phyloP scores from a whole-genome alignment of 805 yeast species.

The Blastobotrys americana region DNA sequence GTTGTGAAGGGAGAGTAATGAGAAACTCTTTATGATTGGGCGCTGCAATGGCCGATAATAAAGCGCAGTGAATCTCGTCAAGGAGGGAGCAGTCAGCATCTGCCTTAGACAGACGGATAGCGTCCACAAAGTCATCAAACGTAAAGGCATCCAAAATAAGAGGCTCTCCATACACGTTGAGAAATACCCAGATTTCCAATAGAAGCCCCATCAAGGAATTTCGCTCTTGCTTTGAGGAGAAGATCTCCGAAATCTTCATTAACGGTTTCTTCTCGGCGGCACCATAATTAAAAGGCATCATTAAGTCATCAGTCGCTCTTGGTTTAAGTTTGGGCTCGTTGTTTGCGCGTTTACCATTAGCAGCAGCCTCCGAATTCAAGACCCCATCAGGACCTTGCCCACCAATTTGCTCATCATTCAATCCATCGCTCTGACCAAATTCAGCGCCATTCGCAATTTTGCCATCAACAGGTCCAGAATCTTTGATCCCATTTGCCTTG shows the following conservation, averaged over 20 bases:
- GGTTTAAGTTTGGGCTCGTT: conserved; percentile 1
- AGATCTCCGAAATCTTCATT: conserved; percentile 6
- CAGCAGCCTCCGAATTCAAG: background rate
- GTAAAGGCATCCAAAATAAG: conserved; percentile 64
- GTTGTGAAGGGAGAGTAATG: conserved; percentile 25
- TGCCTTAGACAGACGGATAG: conserved; percentile 43
- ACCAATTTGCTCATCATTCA: background rate
- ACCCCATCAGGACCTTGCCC: background rate
- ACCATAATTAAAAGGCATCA: background rate
- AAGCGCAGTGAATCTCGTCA: conserved; percentile 62
- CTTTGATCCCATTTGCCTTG: background rate
- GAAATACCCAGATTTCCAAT: conserved; percentile 66
- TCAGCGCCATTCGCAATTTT: background rate
- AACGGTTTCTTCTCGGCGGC: conserved; percentile 6
- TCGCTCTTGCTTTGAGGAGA: conserved; percentile 5
- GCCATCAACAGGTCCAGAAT: background rate
- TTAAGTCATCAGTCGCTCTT: conserved; percentile 11
- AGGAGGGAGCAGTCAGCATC: conserved; percentile 45
- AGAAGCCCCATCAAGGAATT: conserved; percentile 21
- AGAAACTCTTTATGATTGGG: conserved; percentile 35
- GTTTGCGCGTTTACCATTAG: background rate
- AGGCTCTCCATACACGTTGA: conserved; percentile 62
- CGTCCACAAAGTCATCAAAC: conserved; percentile 67
- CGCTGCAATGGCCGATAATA: conserved; percentile 48
- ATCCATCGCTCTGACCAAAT: too few species aligned